Evolutionary conservation across 768 basidiomycete species (phyloP), one percentile per base, ranked within the genome.

Genomic region (Mycena haematopus): DNA sequence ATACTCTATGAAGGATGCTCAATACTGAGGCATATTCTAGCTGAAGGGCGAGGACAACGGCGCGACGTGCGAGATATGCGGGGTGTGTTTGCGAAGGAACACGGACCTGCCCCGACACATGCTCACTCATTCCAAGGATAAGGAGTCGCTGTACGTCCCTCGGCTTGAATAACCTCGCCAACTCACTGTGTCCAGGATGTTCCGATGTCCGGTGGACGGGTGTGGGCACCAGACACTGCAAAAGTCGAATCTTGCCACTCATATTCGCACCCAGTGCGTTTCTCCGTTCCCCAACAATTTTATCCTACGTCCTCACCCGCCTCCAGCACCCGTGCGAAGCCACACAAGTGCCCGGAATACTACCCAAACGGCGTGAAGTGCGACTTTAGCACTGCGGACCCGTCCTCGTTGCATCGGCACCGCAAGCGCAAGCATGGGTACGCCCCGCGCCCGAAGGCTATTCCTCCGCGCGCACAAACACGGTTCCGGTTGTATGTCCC

Each of bases 221-320:
- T 77, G 76, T 35, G 13, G 17, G 0, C 70, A 68, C 54, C 65
- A 42, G 9, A 60, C 75, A 0, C 65, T 74, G 1, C 76, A 77
- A n/a, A 56, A 47, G 3, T 72, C 71, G 0, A 76, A 75, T 31
- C 21, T 77, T 0, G n/a, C 40, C 0, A 72, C 69, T 0, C 76
- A 77, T 25, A 17, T 70, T 17, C 72, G 71, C 9, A 69, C 53
- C 2, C 76, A 77, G 75, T 76, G 52, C 62, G 75, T 73, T 19
- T 22, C 25, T 24, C 24, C 47, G 44, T 27, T 17, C 19, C 19
- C 44, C n/a, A 8, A 9, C 15, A 17, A 3, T 47, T n/a, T 17
- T 6, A 21, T 21, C 3, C 5, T 33, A 1, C 29, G 29, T 24
- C 22, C 52, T 52, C 2, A 42, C 21, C 22, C 11, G 6, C 21